Evolutionary conservation across 2,329 filamentous ascomycete species (phyloP).

Genomic region (Bipolaris oryzae): DNA sequence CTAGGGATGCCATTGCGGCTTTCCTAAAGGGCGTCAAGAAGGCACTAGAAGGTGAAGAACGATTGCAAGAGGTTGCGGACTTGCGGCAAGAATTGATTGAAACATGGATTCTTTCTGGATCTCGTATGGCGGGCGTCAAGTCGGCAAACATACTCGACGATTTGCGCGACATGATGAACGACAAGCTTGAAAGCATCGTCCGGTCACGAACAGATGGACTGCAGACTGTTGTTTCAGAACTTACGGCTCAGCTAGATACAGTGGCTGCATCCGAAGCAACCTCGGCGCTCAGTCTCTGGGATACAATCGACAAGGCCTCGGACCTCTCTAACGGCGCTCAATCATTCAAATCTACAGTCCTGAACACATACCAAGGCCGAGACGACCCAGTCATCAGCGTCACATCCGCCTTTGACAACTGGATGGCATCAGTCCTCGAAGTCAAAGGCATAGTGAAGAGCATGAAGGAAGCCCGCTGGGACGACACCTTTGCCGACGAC

Average conservation of each 20-base stretch:
- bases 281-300: conserved; percentile 69
- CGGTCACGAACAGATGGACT: conserved; percentile 69
- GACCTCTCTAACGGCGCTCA: conserved; percentile 70
- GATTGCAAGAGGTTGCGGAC: conserved; percentile 72
- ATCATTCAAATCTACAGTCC: conserved; percentile 71
- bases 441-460: conserved; percentile 67
- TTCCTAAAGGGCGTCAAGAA: conserved; percentile 65
- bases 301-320: conserved; percentile 65
- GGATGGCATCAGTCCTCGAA: conserved; percentile 75
- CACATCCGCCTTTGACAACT: conserved; percentile 69
- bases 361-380: conserved; percentile 73
- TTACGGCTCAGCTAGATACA: conserved; percentile 64
- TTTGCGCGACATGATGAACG: conserved; percentile 71
- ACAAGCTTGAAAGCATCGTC: conserved; percentile 68
- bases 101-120: conserved; percentile 75
- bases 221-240: conserved; percentile 67
- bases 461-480: conserved; percentile 73
- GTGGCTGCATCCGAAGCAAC: conserved; percentile 57
- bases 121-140: conserved; percentile 69
- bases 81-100: conserved; percentile 73
- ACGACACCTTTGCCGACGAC: conserved; percentile 75
- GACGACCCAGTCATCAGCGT: conserved; percentile 69
- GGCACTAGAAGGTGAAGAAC: conserved; percentile 64
- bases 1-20: conserved; percentile 45
- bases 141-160: conserved; percentile 70